A percentile compares a stretch with the other conserved stretches of the same genome.
These are phyloP conservation scores for Sporisorium exsertum DNA, from an alignment of 1,284 basidiomycete genomes.

Conservation along the genomic window DNA sequence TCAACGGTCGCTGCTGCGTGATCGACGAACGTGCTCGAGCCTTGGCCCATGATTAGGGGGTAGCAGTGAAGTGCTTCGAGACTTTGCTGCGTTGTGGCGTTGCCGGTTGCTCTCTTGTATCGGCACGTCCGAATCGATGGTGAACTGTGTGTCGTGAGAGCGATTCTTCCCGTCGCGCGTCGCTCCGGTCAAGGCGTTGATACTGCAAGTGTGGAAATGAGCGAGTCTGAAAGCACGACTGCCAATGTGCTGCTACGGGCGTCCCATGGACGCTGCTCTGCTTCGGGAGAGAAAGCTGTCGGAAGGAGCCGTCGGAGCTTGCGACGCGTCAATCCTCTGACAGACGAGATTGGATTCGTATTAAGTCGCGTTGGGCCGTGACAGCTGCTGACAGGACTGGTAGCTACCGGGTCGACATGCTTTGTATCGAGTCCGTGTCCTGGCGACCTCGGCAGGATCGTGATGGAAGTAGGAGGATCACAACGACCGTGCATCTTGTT, in stretches of 20 bases:
- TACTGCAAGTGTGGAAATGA: not conserved
- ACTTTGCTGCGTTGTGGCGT: not conserved
- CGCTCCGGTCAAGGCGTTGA: not conserved
- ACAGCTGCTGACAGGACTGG: not conserved
- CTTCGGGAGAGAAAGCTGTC: not conserved
- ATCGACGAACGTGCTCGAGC: conserved; percentile 25
- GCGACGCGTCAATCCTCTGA: not conserved
- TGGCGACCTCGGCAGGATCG: no score
- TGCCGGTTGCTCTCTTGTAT: not conserved
- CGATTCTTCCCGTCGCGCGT: not conserved
- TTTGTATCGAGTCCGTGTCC: not conserved
- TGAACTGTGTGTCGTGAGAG: not conserved
- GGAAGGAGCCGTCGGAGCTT: not conserved
- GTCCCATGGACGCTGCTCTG: not conserved
- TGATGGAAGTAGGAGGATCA: not conserved
- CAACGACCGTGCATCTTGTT: conserved; percentile 17
- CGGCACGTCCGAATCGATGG: not conserved
- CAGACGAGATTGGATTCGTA: not conserved
- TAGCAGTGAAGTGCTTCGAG: not conserved
- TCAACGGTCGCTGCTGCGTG: conserved; percentile 22
- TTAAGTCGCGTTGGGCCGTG: not conserved
- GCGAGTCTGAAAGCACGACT: not conserved
- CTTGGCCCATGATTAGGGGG: conserved; percentile 47
- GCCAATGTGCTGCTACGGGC: not conserved
- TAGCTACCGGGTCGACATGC: not conserved